phyloP scores from a whole-genome alignment of 352 stramenopile genomes.

The Aphanomyces stellatus region DNA sequence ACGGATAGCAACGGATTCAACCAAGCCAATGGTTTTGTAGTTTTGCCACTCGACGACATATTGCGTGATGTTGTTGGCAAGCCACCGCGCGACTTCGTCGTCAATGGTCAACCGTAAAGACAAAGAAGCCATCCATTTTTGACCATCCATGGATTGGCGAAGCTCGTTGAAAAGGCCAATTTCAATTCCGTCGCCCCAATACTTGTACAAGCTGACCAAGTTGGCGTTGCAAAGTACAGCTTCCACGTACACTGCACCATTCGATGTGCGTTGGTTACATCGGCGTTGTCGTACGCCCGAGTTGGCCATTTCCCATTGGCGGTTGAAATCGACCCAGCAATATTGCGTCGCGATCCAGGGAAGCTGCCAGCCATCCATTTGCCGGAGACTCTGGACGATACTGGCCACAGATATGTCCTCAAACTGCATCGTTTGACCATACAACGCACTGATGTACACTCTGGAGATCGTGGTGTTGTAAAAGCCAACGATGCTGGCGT shows the following conservation, averaged over 20 bases:
- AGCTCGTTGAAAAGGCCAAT: background rate
- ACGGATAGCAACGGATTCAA: background rate
- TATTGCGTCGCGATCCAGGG: background rate
- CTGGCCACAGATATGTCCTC: too few species aligned
- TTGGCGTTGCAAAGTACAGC: background rate
- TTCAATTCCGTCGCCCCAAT: background rate
- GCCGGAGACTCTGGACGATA: background rate
- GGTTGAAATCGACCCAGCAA: background rate
- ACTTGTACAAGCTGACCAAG: background rate
- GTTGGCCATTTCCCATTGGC: background rate
- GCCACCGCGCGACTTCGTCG: background rate
- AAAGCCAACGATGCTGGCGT: background rate
- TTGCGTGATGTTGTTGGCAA: background rate
- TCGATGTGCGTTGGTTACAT: background rate
- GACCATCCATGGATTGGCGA: background rate
- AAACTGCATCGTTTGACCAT: too few species aligned
- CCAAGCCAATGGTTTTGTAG: background rate
- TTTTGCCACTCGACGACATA: background rate
- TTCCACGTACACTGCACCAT: conserved; percentile 10
- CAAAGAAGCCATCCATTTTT: background rate
- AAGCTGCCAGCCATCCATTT: background rate
- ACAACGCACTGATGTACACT: too few species aligned
- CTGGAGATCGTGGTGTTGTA: background rate
- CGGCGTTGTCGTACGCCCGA: background rate
- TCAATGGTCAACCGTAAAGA: background rate